Percentiles rank a stretch among this genome's conserved stretches.
Conservation (phyloP, 257 asterid species). For the Nicotiana otophora region DNA sequence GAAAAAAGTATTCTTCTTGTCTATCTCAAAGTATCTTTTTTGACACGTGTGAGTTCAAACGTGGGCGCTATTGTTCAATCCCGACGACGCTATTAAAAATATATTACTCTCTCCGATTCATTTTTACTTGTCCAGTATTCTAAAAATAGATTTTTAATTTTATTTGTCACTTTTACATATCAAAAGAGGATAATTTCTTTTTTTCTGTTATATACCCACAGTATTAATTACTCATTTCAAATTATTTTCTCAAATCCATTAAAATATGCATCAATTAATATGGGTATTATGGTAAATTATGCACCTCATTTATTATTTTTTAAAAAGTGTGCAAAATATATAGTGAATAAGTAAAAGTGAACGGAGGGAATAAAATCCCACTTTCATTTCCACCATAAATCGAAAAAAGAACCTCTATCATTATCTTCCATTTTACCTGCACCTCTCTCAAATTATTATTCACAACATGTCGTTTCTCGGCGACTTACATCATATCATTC, state of each 20-base stretch:
- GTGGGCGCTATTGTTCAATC: background rate
- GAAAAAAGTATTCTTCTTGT: background rate
- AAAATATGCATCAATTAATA: too few relatives aligned
- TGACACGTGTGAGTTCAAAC: background rate
- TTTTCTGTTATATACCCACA: too few relatives aligned
- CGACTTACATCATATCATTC: conserved; percentile 27
- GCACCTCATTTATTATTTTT: too few relatives aligned
- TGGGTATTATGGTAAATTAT: too few relatives aligned
- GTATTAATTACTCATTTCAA: too few relatives aligned
- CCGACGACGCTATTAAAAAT: background rate
- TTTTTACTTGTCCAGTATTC: too few relatives aligned
- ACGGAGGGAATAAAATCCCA: background rate
- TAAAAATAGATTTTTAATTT: too few relatives aligned
- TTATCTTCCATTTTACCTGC: background rate
- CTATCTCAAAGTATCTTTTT: background rate
- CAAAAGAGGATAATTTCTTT: too few relatives aligned
- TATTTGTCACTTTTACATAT: too few relatives aligned
- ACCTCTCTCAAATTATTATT: background rate
- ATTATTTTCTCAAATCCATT: too few relatives aligned
- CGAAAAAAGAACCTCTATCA: background rate
- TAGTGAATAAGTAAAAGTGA: too few relatives aligned
- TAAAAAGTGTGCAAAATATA: too few relatives aligned
- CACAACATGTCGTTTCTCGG: conserved; percentile 41
- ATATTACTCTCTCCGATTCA: background rate
- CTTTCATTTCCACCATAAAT: background rate